A percentile compares a stretch with the other conserved stretches of the same genome.
Conservation (phyloP, 768 basidiomycete species). For the Coprinellus aureogranulatus region DNA sequence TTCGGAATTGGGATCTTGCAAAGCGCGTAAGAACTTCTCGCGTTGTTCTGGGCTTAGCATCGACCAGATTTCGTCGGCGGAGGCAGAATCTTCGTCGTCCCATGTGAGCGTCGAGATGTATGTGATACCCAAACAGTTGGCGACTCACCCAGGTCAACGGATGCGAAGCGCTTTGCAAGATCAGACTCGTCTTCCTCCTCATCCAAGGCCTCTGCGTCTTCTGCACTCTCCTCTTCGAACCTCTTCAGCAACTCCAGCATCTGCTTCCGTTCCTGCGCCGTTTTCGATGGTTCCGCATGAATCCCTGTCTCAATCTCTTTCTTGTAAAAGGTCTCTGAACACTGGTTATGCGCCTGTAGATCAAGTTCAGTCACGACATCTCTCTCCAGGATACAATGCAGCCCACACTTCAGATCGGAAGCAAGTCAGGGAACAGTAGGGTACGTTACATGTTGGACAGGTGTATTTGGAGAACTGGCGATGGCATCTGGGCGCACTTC, state of each 20-base stretch:
- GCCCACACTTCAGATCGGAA: conserved; percentile 67
- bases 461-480: conserved; percentile 77
- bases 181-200: conserved; percentile 38
- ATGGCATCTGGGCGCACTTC: conserved; percentile 50
- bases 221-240: conserved; percentile 61
- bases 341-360: conserved; percentile 58
- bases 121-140: neutral
- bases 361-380: neutral
- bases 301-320: conserved; percentile 70
- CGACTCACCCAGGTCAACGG: conserved; percentile 60
- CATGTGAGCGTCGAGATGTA: neutral
- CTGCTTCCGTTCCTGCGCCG: conserved; percentile 52
- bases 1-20: conserved; percentile 62
- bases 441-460: conserved; percentile 77
- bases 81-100: conserved; percentile 44
- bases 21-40: conserved; percentile 53
- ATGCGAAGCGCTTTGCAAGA: conserved; percentile 49
- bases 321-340: conserved; percentile 81
- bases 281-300: conserved; percentile 50
- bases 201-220: conserved; percentile 23
- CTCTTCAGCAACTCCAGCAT: conserved; percentile 72
- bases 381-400: neutral
- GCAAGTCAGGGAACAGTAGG: conserved; percentile 78
- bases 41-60: conserved; percentile 60
- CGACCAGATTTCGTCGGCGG: conserved; percentile 59